Conservation (phyloP, 495 filamentous ascomycete species). For the Penicillium bialowiezense region DNA sequence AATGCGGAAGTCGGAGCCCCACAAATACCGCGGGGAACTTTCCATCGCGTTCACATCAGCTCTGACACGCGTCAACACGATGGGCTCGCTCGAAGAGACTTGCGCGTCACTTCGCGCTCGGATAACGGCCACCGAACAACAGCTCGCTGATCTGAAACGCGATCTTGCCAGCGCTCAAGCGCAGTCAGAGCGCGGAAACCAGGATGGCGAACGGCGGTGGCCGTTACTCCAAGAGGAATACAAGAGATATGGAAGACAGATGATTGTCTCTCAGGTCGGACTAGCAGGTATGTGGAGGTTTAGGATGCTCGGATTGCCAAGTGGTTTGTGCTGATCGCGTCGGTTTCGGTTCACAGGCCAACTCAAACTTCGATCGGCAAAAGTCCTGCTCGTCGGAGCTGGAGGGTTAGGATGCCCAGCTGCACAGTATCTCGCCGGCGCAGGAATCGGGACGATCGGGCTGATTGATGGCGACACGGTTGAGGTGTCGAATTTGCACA, state of each 20-base stretch:
- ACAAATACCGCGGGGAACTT: conserved; percentile 10
- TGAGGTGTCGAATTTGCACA: conserved; percentile 87
- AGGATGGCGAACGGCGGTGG: conserved; percentile 45
- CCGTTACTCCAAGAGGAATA: conserved; percentile 68
- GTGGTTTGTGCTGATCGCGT: background rate
- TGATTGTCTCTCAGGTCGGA: conserved; percentile 85
- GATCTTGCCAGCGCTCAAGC: conserved; percentile 34
- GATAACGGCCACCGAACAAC: conserved; percentile 37
- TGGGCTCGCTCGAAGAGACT: conserved; percentile 26
- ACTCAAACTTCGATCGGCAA: conserved; percentile 65
- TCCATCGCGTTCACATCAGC: background rate
- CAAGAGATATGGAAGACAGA: conserved; percentile 83
- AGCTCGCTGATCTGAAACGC: conserved; percentile 34
- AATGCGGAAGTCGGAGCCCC: background rate
- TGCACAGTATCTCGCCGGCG: conserved; percentile 82
- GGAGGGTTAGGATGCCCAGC: conserved; percentile 92
- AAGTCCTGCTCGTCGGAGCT: conserved; percentile 82
- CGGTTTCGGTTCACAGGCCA: conserved; percentile 58
- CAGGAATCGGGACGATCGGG: conserved; percentile 80
- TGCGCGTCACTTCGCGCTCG: conserved; percentile 41
- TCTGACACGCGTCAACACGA: conserved; percentile 1
- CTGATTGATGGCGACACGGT: conserved; percentile 86
- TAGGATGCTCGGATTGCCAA: too few species aligned
- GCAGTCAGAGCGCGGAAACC: conserved; percentile 7
- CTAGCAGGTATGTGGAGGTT: conserved; percentile 56